phyloP scores from a whole-genome alignment of 2,329 filamentous ascomycete genomes.

The Xylaria sp. region DNA sequence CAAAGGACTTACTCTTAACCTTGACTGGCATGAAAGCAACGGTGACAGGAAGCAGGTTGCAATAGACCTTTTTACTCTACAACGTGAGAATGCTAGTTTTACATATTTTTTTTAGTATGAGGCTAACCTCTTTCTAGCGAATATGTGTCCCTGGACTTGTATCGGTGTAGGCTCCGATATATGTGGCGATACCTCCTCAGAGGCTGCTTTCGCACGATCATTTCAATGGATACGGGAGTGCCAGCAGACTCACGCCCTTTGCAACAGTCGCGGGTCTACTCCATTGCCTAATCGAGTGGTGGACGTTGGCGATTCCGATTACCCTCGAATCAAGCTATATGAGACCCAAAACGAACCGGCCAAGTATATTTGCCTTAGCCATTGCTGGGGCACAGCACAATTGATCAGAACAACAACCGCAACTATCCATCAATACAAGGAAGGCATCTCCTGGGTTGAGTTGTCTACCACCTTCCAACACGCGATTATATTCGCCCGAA shows the following conservation, averaged over 20 bases:
- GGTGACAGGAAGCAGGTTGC: background rate
- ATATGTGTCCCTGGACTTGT: constrained; percentile 6
- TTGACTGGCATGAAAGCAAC: background rate
- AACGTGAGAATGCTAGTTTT: background rate
- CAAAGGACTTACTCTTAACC: constrained; percentile 1
- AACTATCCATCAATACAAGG: constrained; percentile 6
- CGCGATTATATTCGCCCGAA: constrained; percentile 22
- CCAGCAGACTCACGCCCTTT: background rate
- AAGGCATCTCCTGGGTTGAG: constrained; percentile 20
- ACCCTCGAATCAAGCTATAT: background rate
- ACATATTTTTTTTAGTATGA: background rate
- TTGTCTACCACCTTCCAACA: constrained; percentile 28
- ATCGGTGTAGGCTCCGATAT: constrained; percentile 3
- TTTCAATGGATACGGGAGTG: background rate
- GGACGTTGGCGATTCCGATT: background rate
- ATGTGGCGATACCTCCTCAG: constrained; percentile 16
- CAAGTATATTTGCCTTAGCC: constrained; percentile 28
- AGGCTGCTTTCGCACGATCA: background rate
- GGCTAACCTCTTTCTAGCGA: background rate
- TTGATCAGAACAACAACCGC: constrained; percentile 12
- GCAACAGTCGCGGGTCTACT: background rate
- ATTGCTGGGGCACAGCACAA: constrained; percentile 27
- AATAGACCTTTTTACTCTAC: constrained; percentile 4
- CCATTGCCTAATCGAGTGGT: constrained; percentile 2
- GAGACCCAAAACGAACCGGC: background rate